phyloP scores from a whole-genome alignment of 805 yeast genomes.

The Kuraishia ogatae region DNA sequence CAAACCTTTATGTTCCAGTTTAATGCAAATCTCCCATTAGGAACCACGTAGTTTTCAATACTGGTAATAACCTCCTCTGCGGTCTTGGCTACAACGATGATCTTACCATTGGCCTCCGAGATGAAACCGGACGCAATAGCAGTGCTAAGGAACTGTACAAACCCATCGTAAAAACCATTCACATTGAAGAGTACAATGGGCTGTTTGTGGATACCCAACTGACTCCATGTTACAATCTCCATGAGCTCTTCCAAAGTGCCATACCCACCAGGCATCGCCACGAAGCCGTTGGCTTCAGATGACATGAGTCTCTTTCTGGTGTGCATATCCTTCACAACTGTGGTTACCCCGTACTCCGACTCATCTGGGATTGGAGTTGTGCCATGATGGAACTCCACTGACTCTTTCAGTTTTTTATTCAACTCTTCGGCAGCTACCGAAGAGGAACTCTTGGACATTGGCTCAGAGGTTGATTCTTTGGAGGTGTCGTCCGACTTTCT shows the following conservation, averaged over 20 bases:
- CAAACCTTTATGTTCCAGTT: constrained; percentile 41
- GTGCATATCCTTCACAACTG: constrained; percentile 83
- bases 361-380: constrained; percentile 55
- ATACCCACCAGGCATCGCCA: constrained; percentile 88
- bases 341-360: constrained; percentile 62
- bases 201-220: constrained; percentile 75
- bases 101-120: constrained; percentile 53
- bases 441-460: background rate
- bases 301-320: constrained; percentile 85
- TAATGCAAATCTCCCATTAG: constrained; percentile 67
- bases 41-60: constrained; percentile 52
- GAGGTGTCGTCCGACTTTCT: constrained; percentile 33
- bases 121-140: constrained; percentile 63
- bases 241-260: constrained; percentile 85
- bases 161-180: constrained; percentile 71
- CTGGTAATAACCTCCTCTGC: constrained; percentile 59
- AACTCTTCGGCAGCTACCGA: constrained; percentile 20
- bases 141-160: constrained; percentile 51
- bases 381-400: constrained; percentile 58
- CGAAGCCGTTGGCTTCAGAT: constrained; percentile 74
- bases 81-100: constrained; percentile 59
- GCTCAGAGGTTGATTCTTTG: background rate
- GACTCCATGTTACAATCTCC: constrained; percentile 89
- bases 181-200: constrained; percentile 75
- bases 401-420: constrained; percentile 38